Percentiles rank a stretch among this genome's conserved stretches.
Evolutionary conservation across 2,329 filamentous ascomycete species (phyloP).

Genomic region (Fusarium sp.): DNA sequence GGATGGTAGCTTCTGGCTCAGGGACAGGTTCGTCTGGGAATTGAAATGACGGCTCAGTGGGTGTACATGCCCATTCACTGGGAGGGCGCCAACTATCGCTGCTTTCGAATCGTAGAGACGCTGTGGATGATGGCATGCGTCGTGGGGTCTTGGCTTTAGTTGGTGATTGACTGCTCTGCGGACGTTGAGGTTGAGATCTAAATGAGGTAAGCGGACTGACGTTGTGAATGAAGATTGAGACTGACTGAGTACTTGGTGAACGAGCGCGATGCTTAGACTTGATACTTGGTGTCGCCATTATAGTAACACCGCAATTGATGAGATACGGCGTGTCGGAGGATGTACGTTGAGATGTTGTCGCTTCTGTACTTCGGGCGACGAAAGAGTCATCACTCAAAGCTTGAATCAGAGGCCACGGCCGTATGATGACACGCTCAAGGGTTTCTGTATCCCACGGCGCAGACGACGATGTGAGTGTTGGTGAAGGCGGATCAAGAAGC

Average conservation of each 20-base stretch:
- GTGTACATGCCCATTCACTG: constrained; percentile 16
- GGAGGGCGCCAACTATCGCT: constrained; percentile 26
- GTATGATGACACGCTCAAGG: not conserved
- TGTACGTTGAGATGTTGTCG: constrained; percentile 12
- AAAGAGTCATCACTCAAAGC: constrained; percentile 27
- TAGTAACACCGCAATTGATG: constrained; percentile 29
- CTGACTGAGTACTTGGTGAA: constrained; percentile 17
- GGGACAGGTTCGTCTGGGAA: not conserved
- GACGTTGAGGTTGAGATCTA: constrained; percentile 15
- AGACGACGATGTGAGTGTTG: not conserved
- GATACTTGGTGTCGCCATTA: constrained; percentile 5
- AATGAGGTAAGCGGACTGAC: not conserved
- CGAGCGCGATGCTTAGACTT: not conserved
- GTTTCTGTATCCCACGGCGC: constrained; percentile 1
- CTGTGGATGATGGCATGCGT: constrained; percentile 18
- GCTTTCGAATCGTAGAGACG: not conserved
- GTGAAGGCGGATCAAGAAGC: not conserved
- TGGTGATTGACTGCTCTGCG: constrained; percentile 7
- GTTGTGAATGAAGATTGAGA: rapidly evolving
- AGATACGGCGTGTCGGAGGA: not conserved
- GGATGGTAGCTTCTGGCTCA: not conserved
- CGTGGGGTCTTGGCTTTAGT: not conserved
- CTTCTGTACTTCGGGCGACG: constrained; percentile 29
- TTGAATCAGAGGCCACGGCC: constrained; percentile 22
- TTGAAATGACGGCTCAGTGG: constrained; percentile 8